Percentiles rank a stretch among this genome's conserved stretches.
Conservation (phyloP, 1,139 yeast species). For the Diutina sp. region DNA sequence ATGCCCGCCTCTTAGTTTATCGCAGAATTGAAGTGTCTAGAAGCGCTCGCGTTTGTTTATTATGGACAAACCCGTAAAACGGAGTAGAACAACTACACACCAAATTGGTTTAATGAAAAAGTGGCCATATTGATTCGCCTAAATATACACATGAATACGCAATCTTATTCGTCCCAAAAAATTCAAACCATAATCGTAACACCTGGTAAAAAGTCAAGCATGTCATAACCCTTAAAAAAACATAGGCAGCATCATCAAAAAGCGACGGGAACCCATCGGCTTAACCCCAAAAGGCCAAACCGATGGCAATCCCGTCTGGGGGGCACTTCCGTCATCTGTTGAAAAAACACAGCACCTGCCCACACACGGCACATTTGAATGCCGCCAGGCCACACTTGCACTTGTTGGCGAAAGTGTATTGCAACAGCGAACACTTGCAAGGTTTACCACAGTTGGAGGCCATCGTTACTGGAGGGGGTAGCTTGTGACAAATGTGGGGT, state of each 20-base stretch:
- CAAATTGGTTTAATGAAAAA: background rate
- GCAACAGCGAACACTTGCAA: conserved; percentile 2
- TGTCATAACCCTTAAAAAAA: background rate
- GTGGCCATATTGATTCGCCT: background rate
- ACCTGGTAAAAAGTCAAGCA: background rate
- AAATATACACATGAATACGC: background rate
- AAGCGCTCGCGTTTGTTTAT: too few relatives aligned
- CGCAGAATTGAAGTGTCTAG: too few relatives aligned
- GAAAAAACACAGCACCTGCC: conserved; percentile 1
- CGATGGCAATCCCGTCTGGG: background rate
- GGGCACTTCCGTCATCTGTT: background rate
- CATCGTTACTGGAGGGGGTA: background rate
- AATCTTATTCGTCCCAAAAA: background rate
- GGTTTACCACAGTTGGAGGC: conserved; percentile 2
- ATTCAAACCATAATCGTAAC: background rate
- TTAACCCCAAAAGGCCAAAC: background rate
- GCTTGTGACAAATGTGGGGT: background rate
- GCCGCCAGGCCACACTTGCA: conserved; percentile 2
- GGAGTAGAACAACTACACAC: background rate
- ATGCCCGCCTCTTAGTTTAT: too few relatives aligned
- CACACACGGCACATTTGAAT: conserved; percentile 2
- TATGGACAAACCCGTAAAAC: background rate
- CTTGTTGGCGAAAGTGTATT: conserved; percentile 1
- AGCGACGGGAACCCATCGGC: background rate
- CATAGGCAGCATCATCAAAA: background rate